These are phyloP conservation scores for Chiua virens DNA, from an alignment of 768 basidiomycete species.

Conservation along the genomic window DNA sequence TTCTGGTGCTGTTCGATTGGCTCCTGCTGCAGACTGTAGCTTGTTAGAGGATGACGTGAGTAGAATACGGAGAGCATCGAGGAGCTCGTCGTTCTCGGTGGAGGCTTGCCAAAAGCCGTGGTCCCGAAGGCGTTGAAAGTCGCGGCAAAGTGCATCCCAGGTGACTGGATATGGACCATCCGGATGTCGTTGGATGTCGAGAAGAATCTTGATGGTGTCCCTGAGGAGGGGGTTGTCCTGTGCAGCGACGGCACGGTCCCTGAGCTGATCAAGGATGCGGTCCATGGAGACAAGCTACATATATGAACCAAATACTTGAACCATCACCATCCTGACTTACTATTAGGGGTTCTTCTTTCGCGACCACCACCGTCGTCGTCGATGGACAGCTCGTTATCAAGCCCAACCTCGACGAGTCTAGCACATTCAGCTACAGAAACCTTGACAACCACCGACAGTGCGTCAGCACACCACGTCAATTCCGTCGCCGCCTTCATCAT, in stretches of 20 bases:
- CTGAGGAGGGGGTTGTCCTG: slow-evolving; percentile 18
- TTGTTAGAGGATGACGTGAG: slow-evolving; percentile 10
- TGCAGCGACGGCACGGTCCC: slow-evolving; percentile 5
- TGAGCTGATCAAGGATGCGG: slow-evolving; percentile 28
- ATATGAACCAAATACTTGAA: too few species aligned
- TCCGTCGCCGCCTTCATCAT: slow-evolving; percentile 77
- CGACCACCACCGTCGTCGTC: slow-evolving; percentile 6
- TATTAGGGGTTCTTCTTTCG: slow-evolving; percentile 14
- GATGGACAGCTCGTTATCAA: slow-evolving; percentile 13
- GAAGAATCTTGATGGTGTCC: slow-evolving; percentile 19
- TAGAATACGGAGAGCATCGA: slow-evolving; percentile 22
- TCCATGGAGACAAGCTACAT: slow-evolving; percentile 18
- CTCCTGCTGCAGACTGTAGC: not conserved
- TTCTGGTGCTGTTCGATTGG: not conserved
- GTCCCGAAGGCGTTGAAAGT: slow-evolving; percentile 25
- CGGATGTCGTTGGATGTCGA: slow-evolving; percentile 23
- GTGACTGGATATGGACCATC: slow-evolving; percentile 15
- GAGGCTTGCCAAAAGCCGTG: slow-evolving; percentile 26
- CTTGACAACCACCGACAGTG: slow-evolving; percentile 17
- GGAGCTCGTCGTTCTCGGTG: slow-evolving; percentile 26
- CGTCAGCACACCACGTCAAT: slow-evolving; percentile 43
- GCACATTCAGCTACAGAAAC: slow-evolving; percentile 14
- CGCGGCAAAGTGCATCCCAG: slow-evolving; percentile 21
- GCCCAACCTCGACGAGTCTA: slow-evolving; percentile 17
- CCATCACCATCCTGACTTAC: slow-evolving; percentile 3